Conservation (phyloP, 2,329 filamentous ascomycete species). For the Neopestalotiopsis clavispora region DNA sequence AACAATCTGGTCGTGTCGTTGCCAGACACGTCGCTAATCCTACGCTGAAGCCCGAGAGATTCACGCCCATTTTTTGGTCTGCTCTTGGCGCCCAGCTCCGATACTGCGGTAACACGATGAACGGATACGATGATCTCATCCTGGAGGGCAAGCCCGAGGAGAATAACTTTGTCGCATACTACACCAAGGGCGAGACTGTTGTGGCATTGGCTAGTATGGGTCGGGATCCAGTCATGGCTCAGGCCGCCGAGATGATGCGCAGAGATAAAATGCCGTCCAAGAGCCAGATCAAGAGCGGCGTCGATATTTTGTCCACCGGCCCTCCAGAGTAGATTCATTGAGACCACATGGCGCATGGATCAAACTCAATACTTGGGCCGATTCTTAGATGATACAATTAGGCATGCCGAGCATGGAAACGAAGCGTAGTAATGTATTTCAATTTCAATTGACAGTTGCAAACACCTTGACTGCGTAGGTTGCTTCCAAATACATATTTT, state of each 20-base stretch:
- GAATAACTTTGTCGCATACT: constrained; percentile 87
- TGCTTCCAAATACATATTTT: not conserved
- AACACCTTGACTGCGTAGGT: no score
- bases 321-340: constrained; percentile 33
- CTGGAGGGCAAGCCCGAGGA: constrained; percentile 78
- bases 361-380: not conserved
- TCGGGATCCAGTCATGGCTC: constrained; percentile 83
- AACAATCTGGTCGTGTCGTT: constrained; percentile 84
- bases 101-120: constrained; percentile 87
- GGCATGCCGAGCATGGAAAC: not conserved
- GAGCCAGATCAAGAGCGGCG: constrained; percentile 71
- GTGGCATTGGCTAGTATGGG: constrained; percentile 93
- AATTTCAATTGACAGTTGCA: no score
- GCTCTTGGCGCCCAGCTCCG: constrained; percentile 87
- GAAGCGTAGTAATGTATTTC: not conserved
- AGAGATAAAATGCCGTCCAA: constrained; percentile 82
- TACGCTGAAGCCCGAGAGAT: constrained; percentile 65
- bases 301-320: constrained; percentile 54
- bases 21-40: constrained; percentile 78
- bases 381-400: not conserved
- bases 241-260: constrained; percentile 85
- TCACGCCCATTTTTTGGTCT: constrained; percentile 97
- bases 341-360: no score
- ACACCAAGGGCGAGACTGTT: constrained; percentile 82
- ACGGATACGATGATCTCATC: constrained; percentile 86